phyloP scores from a whole-genome alignment of 148 eudicot species.

The Agrostemma githago region DNA sequence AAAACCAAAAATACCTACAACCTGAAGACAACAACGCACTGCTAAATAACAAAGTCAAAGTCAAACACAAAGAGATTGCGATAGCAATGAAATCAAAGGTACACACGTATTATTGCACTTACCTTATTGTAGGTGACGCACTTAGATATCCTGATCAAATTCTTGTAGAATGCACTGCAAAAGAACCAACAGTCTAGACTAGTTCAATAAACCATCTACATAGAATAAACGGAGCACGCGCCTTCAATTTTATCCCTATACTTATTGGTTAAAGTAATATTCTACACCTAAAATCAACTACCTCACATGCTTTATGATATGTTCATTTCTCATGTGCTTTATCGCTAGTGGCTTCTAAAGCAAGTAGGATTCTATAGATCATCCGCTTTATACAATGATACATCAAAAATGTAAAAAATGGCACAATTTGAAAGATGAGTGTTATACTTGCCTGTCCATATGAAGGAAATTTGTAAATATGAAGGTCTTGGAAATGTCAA shows the following conservation, averaged over 20 bases:
- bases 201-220: not conserved
- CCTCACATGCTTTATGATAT: not conserved
- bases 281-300: not conserved
- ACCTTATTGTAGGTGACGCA: conserved; percentile 95
- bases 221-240: not conserved
- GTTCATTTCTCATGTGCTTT: not conserved
- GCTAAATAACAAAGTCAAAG: conserved; percentile 7
- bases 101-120: not conserved
- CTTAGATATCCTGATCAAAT: conserved; percentile 78
- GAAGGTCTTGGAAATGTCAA: conserved; percentile 81
- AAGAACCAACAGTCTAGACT: conserved; percentile 1
- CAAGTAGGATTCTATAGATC: not conserved
- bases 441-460: conserved; percentile 78
- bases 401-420: not conserved
- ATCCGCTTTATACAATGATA: not conserved
- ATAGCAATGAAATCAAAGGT: not conserved
- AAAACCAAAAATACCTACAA: conserved; percentile 90
- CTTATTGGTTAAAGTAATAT: not conserved
- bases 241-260: not conserved
- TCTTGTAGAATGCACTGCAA: conserved; percentile 71
- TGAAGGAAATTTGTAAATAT: conserved; percentile 85
- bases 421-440: not conserved
- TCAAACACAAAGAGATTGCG: not conserved
- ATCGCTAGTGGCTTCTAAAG: not conserved
- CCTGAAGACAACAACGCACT: conserved; percentile 40